These are phyloP conservation scores for Phaeosphaeria sp. DNA, from an alignment of 2,329 filamentous ascomycete genomes.

Conservation along the genomic window DNA sequence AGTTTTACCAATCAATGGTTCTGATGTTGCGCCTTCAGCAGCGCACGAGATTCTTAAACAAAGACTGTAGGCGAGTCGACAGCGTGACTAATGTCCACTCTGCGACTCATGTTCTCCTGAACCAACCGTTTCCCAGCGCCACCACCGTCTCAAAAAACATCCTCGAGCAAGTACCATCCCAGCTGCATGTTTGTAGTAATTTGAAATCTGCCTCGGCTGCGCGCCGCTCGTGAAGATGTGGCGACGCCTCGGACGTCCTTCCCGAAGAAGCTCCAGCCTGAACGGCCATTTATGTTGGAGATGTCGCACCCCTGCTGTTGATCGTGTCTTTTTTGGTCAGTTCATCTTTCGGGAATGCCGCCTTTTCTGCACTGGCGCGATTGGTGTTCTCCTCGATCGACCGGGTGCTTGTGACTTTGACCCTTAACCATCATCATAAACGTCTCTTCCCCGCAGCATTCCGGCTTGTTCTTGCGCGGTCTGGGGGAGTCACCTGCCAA, in stretches of 20 bases:
- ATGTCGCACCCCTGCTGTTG: slow-evolving; percentile 28
- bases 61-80: slow-evolving; percentile 6
- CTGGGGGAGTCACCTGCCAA: slow-evolving; percentile 6
- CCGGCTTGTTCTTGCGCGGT: slow-evolving; percentile 13
- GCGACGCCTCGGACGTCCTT: slow-evolving; percentile 39
- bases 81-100: slow-evolving; percentile 14
- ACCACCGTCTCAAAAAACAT: slow-evolving; percentile 2
- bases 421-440: slow-evolving; percentile 22
- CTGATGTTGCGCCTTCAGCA: slow-evolving; percentile 8
- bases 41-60: slow-evolving; percentile 10
- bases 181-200: slow-evolving; percentile 12
- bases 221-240: slow-evolving; percentile 22
- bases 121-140: slow-evolving; percentile 7
- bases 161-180: slow-evolving; percentile 24
- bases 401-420: slow-evolving; percentile 35
- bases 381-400: slow-evolving; percentile 16
- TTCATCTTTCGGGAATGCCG: slow-evolving; percentile 22
- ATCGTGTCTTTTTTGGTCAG: slow-evolving; percentile 28
- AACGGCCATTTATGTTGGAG: slow-evolving; percentile 22
- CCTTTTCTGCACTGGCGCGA: slow-evolving; percentile 23
- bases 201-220: slow-evolving; percentile 27
- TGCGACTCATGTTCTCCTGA: background rate
- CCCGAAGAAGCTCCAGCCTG: slow-evolving; percentile 32
- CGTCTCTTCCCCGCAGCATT: slow-evolving; percentile 36
- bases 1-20: slow-evolving; percentile 15